Conservation (phyloP, 768 basidiomycete species). For the Boletus patriciae region DNA sequence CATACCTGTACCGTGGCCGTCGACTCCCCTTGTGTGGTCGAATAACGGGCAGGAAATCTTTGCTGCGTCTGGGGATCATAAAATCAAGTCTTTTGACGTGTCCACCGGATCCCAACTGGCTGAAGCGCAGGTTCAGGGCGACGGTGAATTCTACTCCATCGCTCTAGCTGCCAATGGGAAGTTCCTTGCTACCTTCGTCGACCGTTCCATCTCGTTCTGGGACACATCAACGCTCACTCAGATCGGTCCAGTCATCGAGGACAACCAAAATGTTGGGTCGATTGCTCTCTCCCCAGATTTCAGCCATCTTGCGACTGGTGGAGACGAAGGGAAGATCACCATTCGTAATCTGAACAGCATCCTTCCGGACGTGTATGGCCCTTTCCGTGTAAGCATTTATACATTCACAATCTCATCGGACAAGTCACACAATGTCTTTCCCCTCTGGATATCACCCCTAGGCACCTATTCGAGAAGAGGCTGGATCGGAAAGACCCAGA, state of each 20-base stretch:
- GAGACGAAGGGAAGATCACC: background rate
- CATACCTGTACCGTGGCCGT: fast-evolving
- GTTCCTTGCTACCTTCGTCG: background rate
- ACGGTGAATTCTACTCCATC: background rate
- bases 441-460: no score
- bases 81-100: background rate
- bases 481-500: no score
- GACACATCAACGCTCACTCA: background rate
- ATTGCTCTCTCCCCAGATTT: background rate
- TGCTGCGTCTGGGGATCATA: background rate
- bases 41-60: background rate
- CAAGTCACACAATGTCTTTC: no score
- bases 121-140: background rate
- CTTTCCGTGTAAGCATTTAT: background rate
- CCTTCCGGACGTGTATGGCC: background rate
- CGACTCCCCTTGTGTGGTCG: background rate
- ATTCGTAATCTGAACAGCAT: background rate
- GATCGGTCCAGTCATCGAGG: background rate
- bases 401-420: no score
- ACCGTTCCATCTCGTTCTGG: background rate
- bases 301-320: background rate
- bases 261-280: background rate
- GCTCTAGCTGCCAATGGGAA: background rate
- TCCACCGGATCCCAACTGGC: background rate
- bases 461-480: no score